Conservation (phyloP, 2,329 filamentous ascomycete species). For the Fusarium subtropicale region DNA sequence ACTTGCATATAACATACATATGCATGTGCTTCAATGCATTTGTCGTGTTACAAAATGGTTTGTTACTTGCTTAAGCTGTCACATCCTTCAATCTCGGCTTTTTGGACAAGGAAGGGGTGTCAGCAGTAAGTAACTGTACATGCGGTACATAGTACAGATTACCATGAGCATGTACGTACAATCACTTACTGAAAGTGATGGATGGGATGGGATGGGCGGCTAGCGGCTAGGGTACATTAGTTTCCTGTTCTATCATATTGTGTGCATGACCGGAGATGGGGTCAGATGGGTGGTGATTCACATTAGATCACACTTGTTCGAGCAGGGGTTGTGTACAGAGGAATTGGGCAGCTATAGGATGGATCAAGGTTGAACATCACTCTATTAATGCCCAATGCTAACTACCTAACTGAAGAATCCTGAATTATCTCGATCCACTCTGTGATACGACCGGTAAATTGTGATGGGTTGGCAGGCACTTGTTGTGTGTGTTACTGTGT, state of each 20-base stretch:
- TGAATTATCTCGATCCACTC: slow-evolving; percentile 4
- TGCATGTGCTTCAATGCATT: slow-evolving; percentile 24
- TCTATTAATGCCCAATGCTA: slow-evolving; percentile 4
- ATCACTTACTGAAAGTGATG: neutral
- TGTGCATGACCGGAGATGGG: slow-evolving; percentile 22
- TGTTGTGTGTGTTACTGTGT: neutral
- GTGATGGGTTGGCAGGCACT: neutral
- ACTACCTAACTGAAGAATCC: neutral
- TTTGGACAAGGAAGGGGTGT: slow-evolving; percentile 25
- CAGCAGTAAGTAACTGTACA: slow-evolving; percentile 13
- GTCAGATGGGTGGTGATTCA: slow-evolving; percentile 15
- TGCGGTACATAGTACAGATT: neutral
- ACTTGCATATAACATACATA: slow-evolving; percentile 19
- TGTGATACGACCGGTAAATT: neutral
- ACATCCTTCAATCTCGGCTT: slow-evolving; percentile 41
- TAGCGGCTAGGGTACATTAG: slow-evolving; percentile 33
- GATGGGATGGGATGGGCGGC: slow-evolving; percentile 10
- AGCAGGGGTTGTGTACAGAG: slow-evolving; percentile 19
- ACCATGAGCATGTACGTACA: neutral
- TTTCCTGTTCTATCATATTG: slow-evolving; percentile 29
- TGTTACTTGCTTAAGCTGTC: slow-evolving; percentile 7
- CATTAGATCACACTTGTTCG: slow-evolving; percentile 28
- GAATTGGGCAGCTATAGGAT: slow-evolving; percentile 25
- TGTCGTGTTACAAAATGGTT: slow-evolving; percentile 28
- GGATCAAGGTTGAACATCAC: slow-evolving; percentile 7